phyloP scores from a whole-genome alignment of 2,329 filamentous ascomycete species.

The Ambrosiella xylebori region DNA sequence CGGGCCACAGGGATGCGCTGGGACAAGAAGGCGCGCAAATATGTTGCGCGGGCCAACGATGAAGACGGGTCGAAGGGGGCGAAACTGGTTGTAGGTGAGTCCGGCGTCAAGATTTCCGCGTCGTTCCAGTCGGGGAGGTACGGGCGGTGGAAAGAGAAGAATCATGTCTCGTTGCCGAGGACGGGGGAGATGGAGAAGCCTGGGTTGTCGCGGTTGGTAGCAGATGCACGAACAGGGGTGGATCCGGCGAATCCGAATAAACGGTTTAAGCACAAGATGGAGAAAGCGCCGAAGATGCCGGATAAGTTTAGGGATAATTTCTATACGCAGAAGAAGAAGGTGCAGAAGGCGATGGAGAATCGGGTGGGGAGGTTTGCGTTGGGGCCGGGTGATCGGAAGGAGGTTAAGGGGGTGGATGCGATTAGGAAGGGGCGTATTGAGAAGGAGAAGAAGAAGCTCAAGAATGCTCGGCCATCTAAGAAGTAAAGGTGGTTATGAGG shows the following conservation, averaged over 20 bases:
- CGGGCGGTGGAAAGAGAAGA: conserved; percentile 76
- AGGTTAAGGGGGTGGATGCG: conserved; percentile 68
- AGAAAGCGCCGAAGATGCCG: conserved; percentile 79
- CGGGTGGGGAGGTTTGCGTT: conserved; percentile 57
- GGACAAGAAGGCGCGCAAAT: conserved; percentile 95
- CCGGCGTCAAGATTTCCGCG: conserved; percentile 87
- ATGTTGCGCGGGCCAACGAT: conserved; percentile 81
- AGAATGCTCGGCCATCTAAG: conserved; percentile 70
- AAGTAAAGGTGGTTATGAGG: conserved; percentile 22
- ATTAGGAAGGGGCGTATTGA: conserved; percentile 67
- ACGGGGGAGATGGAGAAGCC: conserved; percentile 64
- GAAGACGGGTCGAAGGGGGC: conserved; percentile 67
- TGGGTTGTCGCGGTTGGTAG: conserved; percentile 14
- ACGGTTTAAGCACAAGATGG: conserved; percentile 70
- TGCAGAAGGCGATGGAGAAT: conserved; percentile 75
- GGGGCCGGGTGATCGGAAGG: conserved; percentile 52
- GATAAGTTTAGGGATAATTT: conserved; percentile 89
- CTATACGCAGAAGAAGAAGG: conserved; percentile 74
- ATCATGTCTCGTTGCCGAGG: conserved; percentile 62
- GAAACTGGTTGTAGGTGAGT: conserved; percentile 71
- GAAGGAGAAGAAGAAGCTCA: conserved; percentile 60
- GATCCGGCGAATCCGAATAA: conserved; percentile 15
- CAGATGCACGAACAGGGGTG: conserved; percentile 12
- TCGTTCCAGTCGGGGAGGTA: conserved; percentile 87
- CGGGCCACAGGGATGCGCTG: conserved; percentile 57